phyloP scores from a whole-genome alignment of 2,329 filamentous ascomycete genomes.

The Trichophyton verrucosum region DNA sequence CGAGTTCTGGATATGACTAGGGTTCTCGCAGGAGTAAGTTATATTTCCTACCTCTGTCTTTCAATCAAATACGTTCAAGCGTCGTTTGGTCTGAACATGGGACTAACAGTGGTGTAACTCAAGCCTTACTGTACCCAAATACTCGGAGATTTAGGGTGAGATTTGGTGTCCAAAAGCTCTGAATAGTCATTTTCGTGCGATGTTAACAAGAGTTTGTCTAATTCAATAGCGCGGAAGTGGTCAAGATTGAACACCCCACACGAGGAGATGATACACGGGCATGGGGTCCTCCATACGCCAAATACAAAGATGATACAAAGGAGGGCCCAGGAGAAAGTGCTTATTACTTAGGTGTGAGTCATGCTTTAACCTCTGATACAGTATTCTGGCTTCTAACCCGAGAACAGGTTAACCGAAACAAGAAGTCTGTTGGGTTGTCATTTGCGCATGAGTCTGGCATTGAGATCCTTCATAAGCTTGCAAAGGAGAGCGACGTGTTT shows the following conservation, averaged over 20 bases:
- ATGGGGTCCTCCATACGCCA: slow-evolving; percentile 90
- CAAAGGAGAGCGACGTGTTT: slow-evolving; percentile 73
- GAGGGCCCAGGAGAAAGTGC: slow-evolving; percentile 75
- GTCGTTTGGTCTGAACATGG: neutral
- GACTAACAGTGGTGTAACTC: slow-evolving; percentile 11
- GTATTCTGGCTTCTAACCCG: too few relatives aligned
- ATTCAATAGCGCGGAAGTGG: slow-evolving; percentile 66
- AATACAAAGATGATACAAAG: slow-evolving; percentile 49
- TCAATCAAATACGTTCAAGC: too few relatives aligned
- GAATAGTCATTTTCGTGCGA: neutral
- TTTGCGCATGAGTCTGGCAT: slow-evolving; percentile 79
- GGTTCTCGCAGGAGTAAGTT: slow-evolving; percentile 78
- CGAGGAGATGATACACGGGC: slow-evolving; percentile 87
- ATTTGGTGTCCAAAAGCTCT: slow-evolving; percentile 6
- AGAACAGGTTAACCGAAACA: slow-evolving; percentile 84
- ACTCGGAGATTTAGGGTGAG: slow-evolving; percentile 78
- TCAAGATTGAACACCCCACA: slow-evolving; percentile 90
- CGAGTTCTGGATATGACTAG: slow-evolving; percentile 93
- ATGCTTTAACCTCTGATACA: neutral
- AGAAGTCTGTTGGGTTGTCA: slow-evolving; percentile 82
- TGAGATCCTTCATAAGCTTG: slow-evolving; percentile 74
- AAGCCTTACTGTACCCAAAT: slow-evolving; percentile 98
- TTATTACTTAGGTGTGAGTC: slow-evolving; percentile 73
- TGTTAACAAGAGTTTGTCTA: neutral
- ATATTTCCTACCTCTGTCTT: neutral